Conservation (phyloP, 2,329 filamentous ascomycete genomes). For the Penicillium brevicompactum region DNA sequence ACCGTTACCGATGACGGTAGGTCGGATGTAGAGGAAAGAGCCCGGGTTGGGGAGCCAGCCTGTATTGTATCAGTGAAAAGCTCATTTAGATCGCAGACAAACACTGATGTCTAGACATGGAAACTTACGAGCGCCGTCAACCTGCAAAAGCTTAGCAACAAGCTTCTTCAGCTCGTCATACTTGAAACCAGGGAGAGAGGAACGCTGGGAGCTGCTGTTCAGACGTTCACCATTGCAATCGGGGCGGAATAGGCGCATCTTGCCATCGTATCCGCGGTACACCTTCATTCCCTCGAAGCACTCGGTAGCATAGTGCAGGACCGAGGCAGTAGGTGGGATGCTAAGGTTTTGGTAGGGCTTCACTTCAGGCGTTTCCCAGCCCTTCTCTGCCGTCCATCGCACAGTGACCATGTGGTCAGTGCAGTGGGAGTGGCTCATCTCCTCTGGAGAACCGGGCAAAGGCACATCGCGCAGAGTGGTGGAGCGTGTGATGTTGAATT, state of each 20-base stretch:
- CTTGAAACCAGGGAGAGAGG: conserved; percentile 74
- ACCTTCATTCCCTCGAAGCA: conserved; percentile 88
- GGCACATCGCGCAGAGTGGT: conserved; percentile 40
- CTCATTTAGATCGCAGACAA: neutral
- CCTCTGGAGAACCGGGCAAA: conserved; percentile 42
- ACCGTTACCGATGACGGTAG: conserved; percentile 83
- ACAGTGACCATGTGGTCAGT: conserved; percentile 89
- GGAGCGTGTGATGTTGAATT: conserved; percentile 41
- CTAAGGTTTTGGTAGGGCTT: conserved; percentile 75
- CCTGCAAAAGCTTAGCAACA: conserved; percentile 70
- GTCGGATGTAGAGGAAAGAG: conserved; percentile 81
- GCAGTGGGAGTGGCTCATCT: conserved; percentile 48
- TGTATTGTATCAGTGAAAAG: conserved; percentile 24
- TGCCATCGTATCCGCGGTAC: conserved; percentile 68
- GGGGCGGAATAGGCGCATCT: conserved; percentile 76
- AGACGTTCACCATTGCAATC: conserved; percentile 70
- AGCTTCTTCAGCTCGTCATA: conserved; percentile 73
- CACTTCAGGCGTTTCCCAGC: conserved; percentile 75
- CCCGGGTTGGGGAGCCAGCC: conserved; percentile 76
- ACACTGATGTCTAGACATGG: conserved; percentile 28
- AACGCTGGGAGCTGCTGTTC: conserved; percentile 58
- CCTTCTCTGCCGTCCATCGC: conserved; percentile 64
- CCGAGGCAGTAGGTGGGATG: conserved; percentile 78
- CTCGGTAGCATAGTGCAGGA: conserved; percentile 86
- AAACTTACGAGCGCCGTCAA: conserved; percentile 56